Evolutionary conservation across 1,284 basidiomycete genomes (phyloP), one percentile per base, ranked within the genome.

Genomic region (Lignosus rhinocerotis): DNA sequence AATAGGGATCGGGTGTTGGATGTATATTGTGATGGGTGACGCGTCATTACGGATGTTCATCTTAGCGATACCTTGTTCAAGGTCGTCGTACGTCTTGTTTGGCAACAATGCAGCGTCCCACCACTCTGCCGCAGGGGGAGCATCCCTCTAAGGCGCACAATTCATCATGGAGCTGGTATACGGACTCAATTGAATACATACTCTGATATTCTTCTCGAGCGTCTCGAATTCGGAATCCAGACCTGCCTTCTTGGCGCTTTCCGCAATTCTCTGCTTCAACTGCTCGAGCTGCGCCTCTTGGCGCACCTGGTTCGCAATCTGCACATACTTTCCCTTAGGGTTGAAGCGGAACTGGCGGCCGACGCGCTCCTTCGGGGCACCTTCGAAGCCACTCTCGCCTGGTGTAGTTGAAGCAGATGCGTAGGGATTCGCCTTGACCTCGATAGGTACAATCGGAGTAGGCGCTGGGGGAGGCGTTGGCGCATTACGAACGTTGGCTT

Each of bases 1-100:
- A 58, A 99, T 96, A 3, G 94, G 94, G 59, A 99, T 98, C 7
- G 96, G 97, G 72, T 99, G 96, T 72, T 98, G 96, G 48, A 99
- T 84, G 69, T 97, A 96, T 46, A 93, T 82, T 17, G 92, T 94
- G 60, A 99, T 91, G 0, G 93, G 92, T 5, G 89, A 90, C 62
- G 89, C 84, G 17, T 77, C 72, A 3, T 77, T 84, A 47, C 83
- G 79, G 58, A 92, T 89, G 48, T 85, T 86, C 55, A 90, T 76
- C 32, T 74, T 72, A 25, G 80, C 74, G 36, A 88, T 67, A 33
- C 87, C 87, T 39, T 81, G 68, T 0, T 72, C 76, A 51, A 96
- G 72, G 61, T 94, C 92, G 54, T 88, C 84, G 72, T 98, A 98
- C 1, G 78, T 82, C 72, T 88, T 86, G 66, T 80, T 85, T 0